phyloP scores from a whole-genome alignment of 2,329 filamentous ascomycete genomes.

The Talaromyces rugulosus region DNA sequence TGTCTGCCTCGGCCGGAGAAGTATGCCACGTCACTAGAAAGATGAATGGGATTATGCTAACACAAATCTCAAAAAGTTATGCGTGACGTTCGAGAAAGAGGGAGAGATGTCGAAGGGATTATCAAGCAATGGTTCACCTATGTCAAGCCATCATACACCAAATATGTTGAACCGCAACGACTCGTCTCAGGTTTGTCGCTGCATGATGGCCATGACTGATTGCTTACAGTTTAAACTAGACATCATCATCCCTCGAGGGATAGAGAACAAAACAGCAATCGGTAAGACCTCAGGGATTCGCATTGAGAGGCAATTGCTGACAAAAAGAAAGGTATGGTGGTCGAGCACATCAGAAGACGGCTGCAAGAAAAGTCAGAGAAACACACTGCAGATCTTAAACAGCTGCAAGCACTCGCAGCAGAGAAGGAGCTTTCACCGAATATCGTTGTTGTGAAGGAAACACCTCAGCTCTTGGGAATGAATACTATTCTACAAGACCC shows the following conservation, averaged over 20 bases:
- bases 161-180: conserved; percentile 87
- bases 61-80: conserved; percentile 52
- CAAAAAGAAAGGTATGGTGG: conserved; percentile 68
- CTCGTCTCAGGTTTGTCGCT: conserved; percentile 65
- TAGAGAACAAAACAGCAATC: conserved; percentile 92
- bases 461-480: conserved; percentile 78
- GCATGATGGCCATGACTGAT: background rate
- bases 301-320: conserved; percentile 14
- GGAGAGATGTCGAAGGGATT: conserved; percentile 86
- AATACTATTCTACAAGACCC: conserved; percentile 85
- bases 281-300: conserved; percentile 17
- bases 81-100: conserved; percentile 84
- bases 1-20: conserved; percentile 82
- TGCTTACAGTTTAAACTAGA: conserved; percentile 43
- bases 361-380: conserved; percentile 78
- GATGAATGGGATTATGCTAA: background rate
- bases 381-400: conserved; percentile 74
- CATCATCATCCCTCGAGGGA: conserved; percentile 89
- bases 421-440: conserved; percentile 69
- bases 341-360: conserved; percentile 85
- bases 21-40: conserved; percentile 47
- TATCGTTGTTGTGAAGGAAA: conserved; percentile 70
- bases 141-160: conserved; percentile 95
- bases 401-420: conserved; percentile 67
- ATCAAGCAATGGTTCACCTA: conserved; percentile 98